These are phyloP conservation scores for Pichia phayaonensis DNA, from an alignment of 805 yeast species.

Conservation along the genomic window DNA sequence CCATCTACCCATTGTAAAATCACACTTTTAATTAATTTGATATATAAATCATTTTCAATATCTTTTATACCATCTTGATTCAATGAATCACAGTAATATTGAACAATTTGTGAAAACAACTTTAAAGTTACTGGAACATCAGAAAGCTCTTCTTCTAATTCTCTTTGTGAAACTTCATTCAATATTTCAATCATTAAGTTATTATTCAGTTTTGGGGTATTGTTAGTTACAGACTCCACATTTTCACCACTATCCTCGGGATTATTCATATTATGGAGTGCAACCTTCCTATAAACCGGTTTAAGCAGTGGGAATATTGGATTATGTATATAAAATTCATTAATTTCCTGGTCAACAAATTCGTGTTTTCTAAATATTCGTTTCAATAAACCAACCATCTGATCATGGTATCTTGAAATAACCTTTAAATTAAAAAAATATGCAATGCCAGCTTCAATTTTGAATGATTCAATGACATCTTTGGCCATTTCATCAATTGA, in stretches of 20 bases:
- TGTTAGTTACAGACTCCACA: neutral
- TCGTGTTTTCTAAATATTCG: constrained; percentile 7
- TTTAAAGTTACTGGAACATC: constrained; percentile 14
- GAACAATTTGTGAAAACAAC: constrained; percentile 23
- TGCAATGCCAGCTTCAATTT: neutral
- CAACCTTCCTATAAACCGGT: constrained; percentile 15
- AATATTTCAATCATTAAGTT: neutral
- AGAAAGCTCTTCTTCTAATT: neutral
- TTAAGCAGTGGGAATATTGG: constrained; percentile 24
- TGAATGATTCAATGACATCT: neutral
- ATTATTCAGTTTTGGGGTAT: neutral
- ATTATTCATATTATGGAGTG: neutral
- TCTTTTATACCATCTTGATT: constrained; percentile 9
- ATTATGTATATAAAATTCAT: constrained; percentile 17
- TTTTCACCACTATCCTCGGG: neutral
- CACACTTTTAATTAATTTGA: constrained; percentile 14
- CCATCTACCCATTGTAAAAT: constrained; percentile 15
- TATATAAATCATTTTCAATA: constrained; percentile 18
- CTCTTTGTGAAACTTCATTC: neutral
- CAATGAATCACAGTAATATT: constrained; percentile 17
- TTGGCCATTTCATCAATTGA: neutral
- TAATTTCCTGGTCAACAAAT: constrained; percentile 9
- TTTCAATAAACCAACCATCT: constrained; percentile 5
- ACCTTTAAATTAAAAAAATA: constrained; percentile 2
- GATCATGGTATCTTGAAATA: constrained; percentile 3